phyloP scores from a whole-genome alignment of 2,329 filamentous ascomycete species.

The Cladobotryum protrusum region DNA sequence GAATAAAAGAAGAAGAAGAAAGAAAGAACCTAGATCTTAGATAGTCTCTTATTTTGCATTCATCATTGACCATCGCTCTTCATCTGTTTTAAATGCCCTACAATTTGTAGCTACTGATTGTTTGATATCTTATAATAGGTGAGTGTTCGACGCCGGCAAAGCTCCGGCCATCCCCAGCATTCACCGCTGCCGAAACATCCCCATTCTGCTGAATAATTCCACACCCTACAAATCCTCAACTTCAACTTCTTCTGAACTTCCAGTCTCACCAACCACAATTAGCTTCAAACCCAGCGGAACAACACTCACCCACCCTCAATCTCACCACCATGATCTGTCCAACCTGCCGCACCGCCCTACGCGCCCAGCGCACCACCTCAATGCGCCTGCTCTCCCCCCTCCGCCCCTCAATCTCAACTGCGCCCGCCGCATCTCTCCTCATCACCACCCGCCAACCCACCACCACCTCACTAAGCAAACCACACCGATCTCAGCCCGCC shows the following conservation, averaged over 20 bases:
- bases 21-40: too few species aligned
- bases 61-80: not conserved
- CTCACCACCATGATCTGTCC: constrained; percentile 13
- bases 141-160: constrained; percentile 3
- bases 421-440: not conserved
- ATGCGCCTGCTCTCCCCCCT: not conserved
- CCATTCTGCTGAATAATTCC: constrained; percentile 10
- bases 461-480: not conserved
- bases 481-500: not conserved
- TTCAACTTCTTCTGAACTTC: too few species aligned
- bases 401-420: not conserved
- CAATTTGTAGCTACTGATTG: not conserved
- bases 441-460: not conserved
- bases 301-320: not conserved
- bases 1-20: too few species aligned
- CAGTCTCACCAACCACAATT: too few species aligned
- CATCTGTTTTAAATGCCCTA: not conserved
- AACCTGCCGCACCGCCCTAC: constrained; percentile 14
- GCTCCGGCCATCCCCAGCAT: constrained; percentile 1
- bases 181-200: not conserved
- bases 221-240: not conserved
- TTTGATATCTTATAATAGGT: too few species aligned
- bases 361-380: constrained; percentile 1
- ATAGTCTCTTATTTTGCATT: not conserved
- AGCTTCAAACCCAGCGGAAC: not conserved